These are phyloP conservation scores for Trypanosoma scelopori DNA, from an alignment of 208 protist species.

Conservation along the genomic window DNA sequence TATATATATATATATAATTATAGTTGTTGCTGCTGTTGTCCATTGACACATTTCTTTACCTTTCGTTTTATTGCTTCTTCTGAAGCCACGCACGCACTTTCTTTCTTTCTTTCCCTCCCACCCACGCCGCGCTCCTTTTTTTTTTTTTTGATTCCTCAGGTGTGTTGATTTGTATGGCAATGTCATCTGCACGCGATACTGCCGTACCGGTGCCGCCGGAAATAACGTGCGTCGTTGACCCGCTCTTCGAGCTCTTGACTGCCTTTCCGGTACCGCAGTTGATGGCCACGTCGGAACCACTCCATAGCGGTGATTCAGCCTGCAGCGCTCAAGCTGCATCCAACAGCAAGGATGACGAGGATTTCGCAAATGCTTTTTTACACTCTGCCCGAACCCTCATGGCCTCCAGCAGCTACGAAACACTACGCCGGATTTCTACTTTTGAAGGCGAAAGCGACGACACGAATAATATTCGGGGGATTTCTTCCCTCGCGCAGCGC, in stretches of 20 bases:
- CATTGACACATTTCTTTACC: constrained; percentile 3
- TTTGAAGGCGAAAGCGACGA: background rate
- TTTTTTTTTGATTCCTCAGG: too few relatives aligned
- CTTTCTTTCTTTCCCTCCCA: constrained; percentile 16
- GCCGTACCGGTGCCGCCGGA: constrained; percentile 20
- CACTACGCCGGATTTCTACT: background rate
- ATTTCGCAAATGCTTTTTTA: constrained; percentile 1
- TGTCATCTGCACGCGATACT: constrained; percentile 13
- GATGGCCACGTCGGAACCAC: constrained; percentile 1
- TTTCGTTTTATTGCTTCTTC: background rate
- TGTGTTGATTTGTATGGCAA: constrained; percentile 1
- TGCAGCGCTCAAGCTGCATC: background rate
- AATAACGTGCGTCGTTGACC: constrained; percentile 13
- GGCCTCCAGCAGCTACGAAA: constrained; percentile 20
- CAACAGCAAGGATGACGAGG: background rate
- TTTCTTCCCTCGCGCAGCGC: constrained; percentile 24
- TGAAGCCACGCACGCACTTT: background rate
- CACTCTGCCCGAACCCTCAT: constrained; percentile 18
- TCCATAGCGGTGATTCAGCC: background rate
- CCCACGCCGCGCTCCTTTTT: constrained; percentile 11
- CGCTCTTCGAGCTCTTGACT: constrained; percentile 23
- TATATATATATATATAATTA: constrained; percentile 7
- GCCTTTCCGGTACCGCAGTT: constrained; percentile 30
- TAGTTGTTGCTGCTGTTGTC: background rate
- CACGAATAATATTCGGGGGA: background rate